phyloP scores from a whole-genome alignment of 192 early-diverging fungal species.

The Backusella tarrabulga region DNA sequence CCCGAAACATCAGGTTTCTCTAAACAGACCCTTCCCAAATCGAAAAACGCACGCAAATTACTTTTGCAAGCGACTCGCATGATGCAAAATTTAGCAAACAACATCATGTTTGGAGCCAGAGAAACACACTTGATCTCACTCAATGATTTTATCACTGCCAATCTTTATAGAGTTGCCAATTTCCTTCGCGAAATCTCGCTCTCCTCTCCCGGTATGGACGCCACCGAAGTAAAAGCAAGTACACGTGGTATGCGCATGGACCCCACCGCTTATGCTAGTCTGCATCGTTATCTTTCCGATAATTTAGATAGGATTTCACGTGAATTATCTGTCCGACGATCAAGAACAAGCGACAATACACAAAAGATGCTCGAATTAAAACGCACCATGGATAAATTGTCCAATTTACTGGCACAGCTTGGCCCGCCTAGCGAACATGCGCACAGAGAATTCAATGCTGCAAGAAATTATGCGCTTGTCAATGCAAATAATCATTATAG shows the following conservation, averaged over 20 bases:
- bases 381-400: conserved; percentile 74
- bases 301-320: conserved; percentile 66
- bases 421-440: conserved; percentile 70
- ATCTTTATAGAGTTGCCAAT: conserved; percentile 70
- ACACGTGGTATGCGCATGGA: conserved; percentile 5
- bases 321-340: conserved; percentile 53
- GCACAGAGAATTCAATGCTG: conserved; percentile 25
- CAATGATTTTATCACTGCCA: conserved; percentile 82
- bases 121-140: conserved; percentile 89
- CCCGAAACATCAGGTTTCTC: conserved; percentile 80
- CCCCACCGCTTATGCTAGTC: conserved; percentile 7
- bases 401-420: conserved; percentile 77
- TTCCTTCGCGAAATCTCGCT: conserved; percentile 80
- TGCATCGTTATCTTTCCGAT: conserved; percentile 64
- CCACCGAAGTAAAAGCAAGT: neutral
- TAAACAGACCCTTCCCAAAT: conserved; percentile 51
- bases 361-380: conserved; percentile 24
- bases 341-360: conserved; percentile 28
- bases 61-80: conserved; percentile 90
- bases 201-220: conserved; percentile 13
- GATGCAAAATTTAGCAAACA: conserved; percentile 95
- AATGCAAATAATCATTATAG: conserved; percentile 40
- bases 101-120: conserved; percentile 93
- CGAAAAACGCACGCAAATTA: conserved; percentile 73
- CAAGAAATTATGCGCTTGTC: conserved; percentile 26